Percentiles rank a stretch among this genome's conserved stretches.
These are phyloP conservation scores for Erysiphe pisi DNA, from an alignment of 2,329 filamentous ascomycete genomes.

Conservation along the genomic window DNA sequence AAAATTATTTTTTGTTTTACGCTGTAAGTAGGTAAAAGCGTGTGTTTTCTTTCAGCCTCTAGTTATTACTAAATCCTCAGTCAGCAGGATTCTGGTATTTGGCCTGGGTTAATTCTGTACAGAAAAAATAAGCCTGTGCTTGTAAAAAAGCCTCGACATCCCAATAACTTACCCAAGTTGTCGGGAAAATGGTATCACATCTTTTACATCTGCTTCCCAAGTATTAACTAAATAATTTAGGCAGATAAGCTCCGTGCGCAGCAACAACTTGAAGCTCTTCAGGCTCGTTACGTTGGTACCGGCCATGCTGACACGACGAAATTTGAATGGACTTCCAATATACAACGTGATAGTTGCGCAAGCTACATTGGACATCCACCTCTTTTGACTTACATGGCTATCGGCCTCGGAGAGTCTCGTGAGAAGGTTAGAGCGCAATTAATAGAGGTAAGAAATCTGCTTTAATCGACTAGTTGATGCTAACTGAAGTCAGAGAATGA, in stretches of 20 bases:
- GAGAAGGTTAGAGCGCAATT: slow-evolving; percentile 69
- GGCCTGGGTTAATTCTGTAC: too few species aligned
- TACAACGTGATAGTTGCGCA: slow-evolving; percentile 83
- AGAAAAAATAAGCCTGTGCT: too few species aligned
- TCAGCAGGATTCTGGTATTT: too few species aligned
- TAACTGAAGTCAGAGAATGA: slow-evolving; percentile 48
- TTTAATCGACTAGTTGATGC: too few species aligned
- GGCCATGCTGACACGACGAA: slow-evolving; percentile 94
- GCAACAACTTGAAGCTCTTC: slow-evolving; percentile 93
- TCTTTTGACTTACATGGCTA: slow-evolving; percentile 74
- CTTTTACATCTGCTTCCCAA: too few species aligned
- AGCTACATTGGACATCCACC: slow-evolving; percentile 84
- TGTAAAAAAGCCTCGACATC: too few species aligned
- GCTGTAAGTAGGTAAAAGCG: too few species aligned
- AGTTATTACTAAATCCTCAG: too few species aligned
- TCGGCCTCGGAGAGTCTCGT: slow-evolving; percentile 75
- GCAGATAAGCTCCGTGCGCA: slow-evolving; percentile 97
- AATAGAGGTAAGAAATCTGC: slow-evolving; percentile 51
- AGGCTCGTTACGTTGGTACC: slow-evolving; percentile 91
- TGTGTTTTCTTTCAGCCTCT: too few species aligned
- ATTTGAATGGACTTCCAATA: slow-evolving; percentile 96
- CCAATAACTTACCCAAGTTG: too few species aligned
- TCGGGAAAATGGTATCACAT: too few species aligned
- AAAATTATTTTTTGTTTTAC: too few species aligned
- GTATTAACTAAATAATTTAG: slow-evolving; percentile 39